Evolutionary conservation across 257 asterid species (phyloP).

Genomic region (Salvia miltiorrhiza): DNA sequence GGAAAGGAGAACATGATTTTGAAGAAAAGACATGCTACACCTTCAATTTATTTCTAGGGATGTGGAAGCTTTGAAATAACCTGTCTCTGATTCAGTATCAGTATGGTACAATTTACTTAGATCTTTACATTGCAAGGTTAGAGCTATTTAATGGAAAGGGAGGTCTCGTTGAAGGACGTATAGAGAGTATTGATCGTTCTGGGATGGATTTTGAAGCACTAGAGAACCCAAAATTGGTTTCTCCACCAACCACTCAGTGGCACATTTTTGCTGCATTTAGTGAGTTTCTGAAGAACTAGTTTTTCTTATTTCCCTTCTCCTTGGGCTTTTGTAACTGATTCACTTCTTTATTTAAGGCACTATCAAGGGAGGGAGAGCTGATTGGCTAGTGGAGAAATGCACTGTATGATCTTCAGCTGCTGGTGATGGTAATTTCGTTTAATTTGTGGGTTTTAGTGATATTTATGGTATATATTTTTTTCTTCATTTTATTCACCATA

Average conservation of each 20-base stretch:
- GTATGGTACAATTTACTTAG: constrained; percentile 7
- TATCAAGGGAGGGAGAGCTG: constrained; percentile 96
- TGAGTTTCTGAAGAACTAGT: constrained; percentile 32
- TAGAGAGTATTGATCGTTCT: constrained; percentile 60
- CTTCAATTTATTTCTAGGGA: not conserved
- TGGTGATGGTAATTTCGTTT: constrained; percentile 19
- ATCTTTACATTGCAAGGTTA: constrained; percentile 56
- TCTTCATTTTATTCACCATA: constrained; percentile 22
- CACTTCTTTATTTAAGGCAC: constrained; percentile 49
- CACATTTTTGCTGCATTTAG: constrained; percentile 92
- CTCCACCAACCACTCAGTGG: constrained; percentile 65
- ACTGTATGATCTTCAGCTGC: constrained; percentile 53
- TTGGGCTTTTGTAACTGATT: constrained; percentile 3
- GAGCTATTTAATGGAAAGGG: constrained; percentile 97
- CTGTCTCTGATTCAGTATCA: constrained; percentile 1
- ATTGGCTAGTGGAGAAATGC: constrained; percentile 99
- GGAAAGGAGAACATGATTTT: not conserved
- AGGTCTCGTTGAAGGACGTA: constrained; percentile 76
- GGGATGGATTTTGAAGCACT: constrained; percentile 72
- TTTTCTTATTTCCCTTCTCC: not conserved
- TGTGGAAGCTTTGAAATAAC: not conserved
- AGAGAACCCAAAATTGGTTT: constrained; percentile 49
- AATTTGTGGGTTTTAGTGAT: not conserved
- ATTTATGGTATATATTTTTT: not conserved
- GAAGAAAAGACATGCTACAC: not conserved